A percentile compares a stretch with the other conserved stretches of the same genome.
phyloP scores from a whole-genome alignment of 148 eudicot genomes.

The Polygonum aviculare region DNA sequence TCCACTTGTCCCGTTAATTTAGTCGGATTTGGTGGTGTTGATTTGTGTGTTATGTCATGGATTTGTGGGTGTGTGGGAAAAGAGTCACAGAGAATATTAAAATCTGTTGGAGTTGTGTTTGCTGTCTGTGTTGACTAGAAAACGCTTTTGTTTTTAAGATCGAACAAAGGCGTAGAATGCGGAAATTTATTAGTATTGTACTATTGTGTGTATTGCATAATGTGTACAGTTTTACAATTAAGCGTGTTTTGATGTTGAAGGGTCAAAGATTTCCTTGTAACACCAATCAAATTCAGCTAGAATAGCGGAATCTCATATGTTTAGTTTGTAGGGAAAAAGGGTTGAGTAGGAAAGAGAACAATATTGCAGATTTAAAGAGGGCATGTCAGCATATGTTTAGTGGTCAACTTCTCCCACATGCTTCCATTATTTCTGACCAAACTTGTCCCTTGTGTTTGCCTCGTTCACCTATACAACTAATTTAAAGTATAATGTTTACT shows the following conservation, averaged over 20 bases:
- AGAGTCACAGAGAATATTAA: not conserved
- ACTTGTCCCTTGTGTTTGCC: not conserved
- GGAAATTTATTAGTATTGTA: not conserved
- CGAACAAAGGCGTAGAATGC: not conserved
- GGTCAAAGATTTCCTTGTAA: too few relatives aligned
- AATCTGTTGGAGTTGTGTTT: slow-evolving; percentile 3
- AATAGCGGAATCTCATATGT: too few relatives aligned
- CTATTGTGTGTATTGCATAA: not conserved
- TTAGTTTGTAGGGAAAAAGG: too few relatives aligned
- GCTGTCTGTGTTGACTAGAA: not conserved
- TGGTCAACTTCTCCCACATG: not conserved
- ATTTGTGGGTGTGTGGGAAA: slow-evolving; percentile 6
- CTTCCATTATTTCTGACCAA: not conserved
- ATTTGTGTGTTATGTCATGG: not conserved
- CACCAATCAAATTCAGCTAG: too few relatives aligned
- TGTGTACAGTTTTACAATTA: too few relatives aligned
- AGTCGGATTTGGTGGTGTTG: slow-evolving; percentile 4
- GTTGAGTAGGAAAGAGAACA: too few relatives aligned
- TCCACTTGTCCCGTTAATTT: not conserved
- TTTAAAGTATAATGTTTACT: not conserved
- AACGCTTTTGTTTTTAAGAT: not conserved
- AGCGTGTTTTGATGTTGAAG: too few relatives aligned
- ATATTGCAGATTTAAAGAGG: too few relatives aligned
- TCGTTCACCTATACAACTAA: not conserved
- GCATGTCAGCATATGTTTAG: not conserved